Evolutionary conservation across 2,329 filamentous ascomycete species (phyloP), one percentile per base, ranked within the genome.

Genomic region (Sclerotinia minor): DNA sequence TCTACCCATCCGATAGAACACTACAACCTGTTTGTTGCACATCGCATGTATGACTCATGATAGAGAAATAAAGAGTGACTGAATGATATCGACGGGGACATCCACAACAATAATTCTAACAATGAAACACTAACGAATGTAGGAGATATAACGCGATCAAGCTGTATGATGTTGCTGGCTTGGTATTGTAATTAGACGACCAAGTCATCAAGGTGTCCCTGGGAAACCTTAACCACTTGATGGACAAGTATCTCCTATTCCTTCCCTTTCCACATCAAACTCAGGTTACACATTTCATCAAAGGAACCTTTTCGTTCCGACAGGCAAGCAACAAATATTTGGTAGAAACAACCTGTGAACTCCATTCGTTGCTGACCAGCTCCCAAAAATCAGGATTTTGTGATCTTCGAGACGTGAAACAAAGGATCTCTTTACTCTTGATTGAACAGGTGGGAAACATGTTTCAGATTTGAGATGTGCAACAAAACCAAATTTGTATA

Each of bases 381-480:
- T n/a, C 6, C 15, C 19, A 24, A n/a, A n/a, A 38, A 38, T 35
- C 32, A 49, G 7, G 1, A 35, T 61, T 24, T 19, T 15, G 15
- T 1, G 13, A 7, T 24, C n/a, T 24, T 35, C 13, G 44, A 24
- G 32, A 9, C 9, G 15, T 24, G 15, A n/a, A 57, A 38, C 45
- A 61, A 61, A 38, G 59, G 50, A 19, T 49, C 29, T 41, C 45
- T 63, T 52, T 63, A 11, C 38, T 9, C 45, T 26, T 26, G 5
- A 63, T 29, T 38, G n/a, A 38, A 41, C 47, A 63, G 32, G 13
- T 6, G 1, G 21, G 17, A 52, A 63, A 63, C 63, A 65, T 65
- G 63, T 65, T 59, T 65, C 63, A 59, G 52, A 65, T 58, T 8
- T 65, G 4, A 65, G 63, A 65, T 58, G 13, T 65, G 63, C 63